Conservation (phyloP, 225 moss, liverwort and hornwort genomes). For the Antitrichia curtipendula region DNA sequence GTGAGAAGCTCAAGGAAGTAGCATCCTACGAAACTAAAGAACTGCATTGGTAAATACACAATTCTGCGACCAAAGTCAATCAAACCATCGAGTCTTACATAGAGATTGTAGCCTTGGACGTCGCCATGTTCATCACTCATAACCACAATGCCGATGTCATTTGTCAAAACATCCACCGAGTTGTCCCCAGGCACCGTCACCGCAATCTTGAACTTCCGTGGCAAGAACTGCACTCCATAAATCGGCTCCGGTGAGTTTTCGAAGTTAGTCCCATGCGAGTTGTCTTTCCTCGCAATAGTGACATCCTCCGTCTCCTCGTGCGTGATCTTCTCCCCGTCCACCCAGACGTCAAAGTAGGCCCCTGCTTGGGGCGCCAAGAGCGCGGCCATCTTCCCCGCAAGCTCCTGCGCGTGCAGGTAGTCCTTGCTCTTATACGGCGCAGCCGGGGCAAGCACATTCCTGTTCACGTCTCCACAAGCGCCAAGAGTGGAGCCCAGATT, state of each 20-base stretch:
- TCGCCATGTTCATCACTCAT: slow-evolving; percentile 64
- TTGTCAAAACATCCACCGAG: slow-evolving; percentile 74
- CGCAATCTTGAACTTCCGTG: slow-evolving; percentile 90
- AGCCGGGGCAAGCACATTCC: slow-evolving; percentile 81
- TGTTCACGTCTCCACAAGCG: slow-evolving; percentile 88
- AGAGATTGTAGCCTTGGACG: slow-evolving; percentile 74
- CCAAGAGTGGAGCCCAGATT: slow-evolving; percentile 86
- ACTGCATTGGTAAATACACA: neutral
- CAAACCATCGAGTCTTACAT: slow-evolving; percentile 21
- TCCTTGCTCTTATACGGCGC: slow-evolving; percentile 64
- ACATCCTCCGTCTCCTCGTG: slow-evolving; percentile 69
- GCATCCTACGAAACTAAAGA: neutral
- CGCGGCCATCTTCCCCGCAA: slow-evolving; percentile 60
- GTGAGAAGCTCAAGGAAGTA: neutral
- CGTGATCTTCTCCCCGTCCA: slow-evolving; percentile 77
- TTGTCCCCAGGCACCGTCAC: slow-evolving; percentile 92
- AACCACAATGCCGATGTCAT: slow-evolving; percentile 76
- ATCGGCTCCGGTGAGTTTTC: slow-evolving; percentile 84
- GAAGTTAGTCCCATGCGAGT: slow-evolving; percentile 65
- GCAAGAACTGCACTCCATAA: slow-evolving; percentile 70
- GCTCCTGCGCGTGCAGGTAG: slow-evolving; percentile 70
- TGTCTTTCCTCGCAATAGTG: slow-evolving; percentile 56
- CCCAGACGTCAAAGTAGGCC: slow-evolving; percentile 85
- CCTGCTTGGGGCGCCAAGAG: slow-evolving; percentile 89
- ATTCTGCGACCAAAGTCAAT: neutral